These are phyloP conservation scores for Aspergillus jensenii DNA, from an alignment of 2,329 filamentous ascomycete genomes.

Conservation along the genomic window DNA sequence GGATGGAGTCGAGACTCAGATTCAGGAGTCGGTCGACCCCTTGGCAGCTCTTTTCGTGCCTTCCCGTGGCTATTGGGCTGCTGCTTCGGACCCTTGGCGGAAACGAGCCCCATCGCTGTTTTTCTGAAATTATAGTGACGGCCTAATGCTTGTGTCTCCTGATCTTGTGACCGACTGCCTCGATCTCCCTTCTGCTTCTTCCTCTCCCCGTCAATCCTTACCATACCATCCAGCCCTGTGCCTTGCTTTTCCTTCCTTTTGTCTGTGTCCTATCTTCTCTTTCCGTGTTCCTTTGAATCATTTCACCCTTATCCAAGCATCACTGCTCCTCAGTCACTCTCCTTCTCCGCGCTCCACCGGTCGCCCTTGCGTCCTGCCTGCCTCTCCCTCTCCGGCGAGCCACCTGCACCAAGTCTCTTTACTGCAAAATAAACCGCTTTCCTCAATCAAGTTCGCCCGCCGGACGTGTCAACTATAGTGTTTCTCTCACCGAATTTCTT, in stretches of 20 bases:
- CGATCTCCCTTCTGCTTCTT: neutral
- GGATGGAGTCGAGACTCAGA: too few species aligned
- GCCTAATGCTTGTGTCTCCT: neutral
- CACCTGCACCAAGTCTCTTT: neutral
- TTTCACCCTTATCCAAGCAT: neutral
- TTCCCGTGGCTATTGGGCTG: too few species aligned
- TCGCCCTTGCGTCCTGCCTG: slow-evolving; percentile 19
- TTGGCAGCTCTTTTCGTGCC: too few species aligned
- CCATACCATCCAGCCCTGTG: neutral
- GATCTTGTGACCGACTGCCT: too few species aligned
- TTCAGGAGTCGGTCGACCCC: too few species aligned
- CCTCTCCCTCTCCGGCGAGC: slow-evolving; percentile 1
- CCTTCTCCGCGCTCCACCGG: slow-evolving; percentile 13
- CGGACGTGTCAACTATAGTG: neutral
- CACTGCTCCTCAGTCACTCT: neutral
- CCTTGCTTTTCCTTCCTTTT: neutral
- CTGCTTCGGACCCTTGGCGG: too few species aligned
- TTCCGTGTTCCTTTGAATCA: neutral
- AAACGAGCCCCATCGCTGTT: too few species aligned
- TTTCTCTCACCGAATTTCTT: slow-evolving; percentile 12
- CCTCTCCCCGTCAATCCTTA: neutral
- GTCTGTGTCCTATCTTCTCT: neutral
- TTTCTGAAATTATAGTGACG: neutral
- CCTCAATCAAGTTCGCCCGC: neutral
- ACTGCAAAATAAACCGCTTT: neutral